Base-by-base conservation (phyloP, 192 early-diverging fungal genomes). In the Entomortierella beljakovae region DNA sequence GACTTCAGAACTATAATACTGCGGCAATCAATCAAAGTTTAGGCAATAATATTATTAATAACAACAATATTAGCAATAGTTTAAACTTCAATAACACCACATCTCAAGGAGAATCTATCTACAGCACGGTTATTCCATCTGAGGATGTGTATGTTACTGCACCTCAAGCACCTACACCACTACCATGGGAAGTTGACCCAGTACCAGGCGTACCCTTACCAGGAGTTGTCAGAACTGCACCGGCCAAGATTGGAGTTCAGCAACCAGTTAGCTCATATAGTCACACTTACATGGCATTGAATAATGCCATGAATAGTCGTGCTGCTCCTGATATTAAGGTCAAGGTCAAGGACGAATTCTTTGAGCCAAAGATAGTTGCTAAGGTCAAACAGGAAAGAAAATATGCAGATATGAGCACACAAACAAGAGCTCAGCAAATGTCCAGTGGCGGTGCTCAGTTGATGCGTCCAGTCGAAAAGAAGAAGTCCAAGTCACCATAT, bases 311-410 rank as follows among this genome's bases (percentile, higher is more conserved):
- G 49, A 69, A 63, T 22, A 43, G 63, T 20, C 29, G 52, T 15
- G 26, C 20, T 23, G 28, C 16, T 15, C 63, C 56, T 13, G 49
- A 52, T 2, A 33, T 76, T 34, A 79, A 79, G 75, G 32, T 54
- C 2, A 62, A 79, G 29, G n/a, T 23, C 20, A 59, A 74, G 35
- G 67, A 79, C n/a, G 75, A 79, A 56, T 15, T 70, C 3, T 18
- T 59, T 55, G 56, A 64, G 31, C 68, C 66, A 31, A 70, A 38
- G 28, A 33, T 79, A 8, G 56, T 23, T 9, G 51, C 48, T 33
- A 79, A 79, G 62, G 57, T 65, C 8, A n/a, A n/a, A n/a, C n/a
- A n/a, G n/a, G 67, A 79, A 29, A 55, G 75, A 35, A 79, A n/a
- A 0, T 70, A 65, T 56, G 68, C 67, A 16, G 75, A 79, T 18